Percentiles rank a stretch among this genome's conserved stretches.
These are phyloP conservation scores for Ogataea siamensis DNA, from an alignment of 805 yeast species.

Conservation along the genomic window DNA sequence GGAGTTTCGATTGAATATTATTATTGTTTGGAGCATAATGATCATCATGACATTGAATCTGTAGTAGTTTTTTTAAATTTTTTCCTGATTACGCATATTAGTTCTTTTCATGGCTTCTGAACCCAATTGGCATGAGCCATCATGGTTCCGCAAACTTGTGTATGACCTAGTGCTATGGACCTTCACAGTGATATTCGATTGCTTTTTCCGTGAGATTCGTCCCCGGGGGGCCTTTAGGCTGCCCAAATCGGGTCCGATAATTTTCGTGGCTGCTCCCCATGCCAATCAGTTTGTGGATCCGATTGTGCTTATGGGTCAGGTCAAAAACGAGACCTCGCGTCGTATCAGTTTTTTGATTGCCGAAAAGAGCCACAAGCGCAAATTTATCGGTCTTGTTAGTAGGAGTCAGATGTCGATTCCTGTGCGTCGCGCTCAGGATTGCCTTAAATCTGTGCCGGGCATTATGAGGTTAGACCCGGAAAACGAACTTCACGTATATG, in stretches of 20 bases:
- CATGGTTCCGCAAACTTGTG: constrained; percentile 37
- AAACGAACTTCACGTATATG: constrained; percentile 46
- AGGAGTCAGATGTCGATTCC: constrained; percentile 81
- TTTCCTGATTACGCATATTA: constrained; percentile 3
- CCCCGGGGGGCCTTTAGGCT: constrained; percentile 67
- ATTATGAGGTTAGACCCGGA: constrained; percentile 53
- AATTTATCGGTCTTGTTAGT: constrained; percentile 72
- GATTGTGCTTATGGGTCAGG: constrained; percentile 78
- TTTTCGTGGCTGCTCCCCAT: constrained; percentile 79
- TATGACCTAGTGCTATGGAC: constrained; percentile 55
- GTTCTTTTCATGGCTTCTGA: constrained; percentile 4
- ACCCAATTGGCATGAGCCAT: constrained; percentile 37
- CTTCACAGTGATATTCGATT: constrained; percentile 44
- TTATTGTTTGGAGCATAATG: background rate
- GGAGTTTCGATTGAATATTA: background rate
- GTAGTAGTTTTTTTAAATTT: constrained; percentile 1
- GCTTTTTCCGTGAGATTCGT: constrained; percentile 72
- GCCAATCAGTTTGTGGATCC: constrained; percentile 83
- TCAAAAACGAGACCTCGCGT: constrained; percentile 47
- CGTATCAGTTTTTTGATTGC: constrained; percentile 55
- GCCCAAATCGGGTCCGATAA: constrained; percentile 63
- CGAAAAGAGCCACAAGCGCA: constrained; percentile 45
- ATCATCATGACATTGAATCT: background rate
- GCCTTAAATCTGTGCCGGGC: constrained; percentile 66
- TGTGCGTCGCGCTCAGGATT: constrained; percentile 90